Evolutionary conservation across 2,329 filamentous ascomycete genomes (phyloP), one percentile per base, ranked within the genome.

Genomic region (Diplodia mutila): DNA sequence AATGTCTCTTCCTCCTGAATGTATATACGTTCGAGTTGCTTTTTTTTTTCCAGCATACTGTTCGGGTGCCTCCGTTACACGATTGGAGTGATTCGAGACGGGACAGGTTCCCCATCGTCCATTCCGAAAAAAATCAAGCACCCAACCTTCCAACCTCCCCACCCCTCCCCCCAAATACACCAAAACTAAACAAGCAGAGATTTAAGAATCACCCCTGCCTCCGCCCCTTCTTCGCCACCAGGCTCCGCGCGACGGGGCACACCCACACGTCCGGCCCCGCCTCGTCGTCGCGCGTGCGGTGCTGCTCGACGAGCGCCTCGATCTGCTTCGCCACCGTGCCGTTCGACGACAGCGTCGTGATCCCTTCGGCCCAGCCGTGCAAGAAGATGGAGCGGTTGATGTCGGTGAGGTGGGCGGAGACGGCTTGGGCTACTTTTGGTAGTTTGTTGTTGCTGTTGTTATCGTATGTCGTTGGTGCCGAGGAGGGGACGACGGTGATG

Each of bases 261-360:
- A 90, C 79, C 86, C 89, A 90, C 23, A 91, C 84, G 69, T 83
- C 80, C 1, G 89, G 89, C 18, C 88, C 89, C 1, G 77, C 74
- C 27, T 78, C 74, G 59, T 88, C 82, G 39, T 87, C 82, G 46
- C 74, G 70, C 1, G 82, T 75, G 1, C 77, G 77, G 68, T 85
- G 80, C 69, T 83, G 80, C 69, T 90, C 87, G 57, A 91, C 80
- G 2, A 83, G 80, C 27, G 74, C 76, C 70, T 91, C 87, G 53
- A 94, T 86, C 70, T 89, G 85, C 70, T 87, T 90, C 25, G 87
- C 85, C 53, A 90, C 88, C 1, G 86, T 86, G 25, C 86, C 84
- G 74, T 94, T 93, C 69, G 89, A 90, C 3, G 90, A 92, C 63
- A 94, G 79, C 0, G 90, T 93, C 1, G 89, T 91, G 29, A 85